These are phyloP conservation scores for Brassica nigra DNA, from an alignment of 345 rosid genomes.

Conservation along the genomic window DNA sequence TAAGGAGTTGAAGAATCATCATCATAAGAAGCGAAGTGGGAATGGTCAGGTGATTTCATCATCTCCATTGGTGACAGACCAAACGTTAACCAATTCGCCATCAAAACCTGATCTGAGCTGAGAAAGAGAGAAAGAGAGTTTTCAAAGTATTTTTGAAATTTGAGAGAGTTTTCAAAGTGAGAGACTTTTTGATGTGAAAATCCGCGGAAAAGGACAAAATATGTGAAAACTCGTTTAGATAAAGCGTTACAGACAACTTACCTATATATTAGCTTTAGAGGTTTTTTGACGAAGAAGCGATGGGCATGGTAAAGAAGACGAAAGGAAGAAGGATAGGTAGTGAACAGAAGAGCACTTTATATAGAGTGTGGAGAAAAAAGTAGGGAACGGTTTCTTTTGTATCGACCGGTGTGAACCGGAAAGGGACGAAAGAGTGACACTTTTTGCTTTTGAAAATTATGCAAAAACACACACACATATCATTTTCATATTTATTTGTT, in stretches of 20 bases:
- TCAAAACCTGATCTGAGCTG: conserved; percentile 31
- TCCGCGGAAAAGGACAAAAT: conserved; percentile 24
- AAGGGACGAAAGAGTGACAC: neutral
- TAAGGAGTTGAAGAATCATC: conserved; percentile 55
- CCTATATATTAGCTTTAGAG: neutral
- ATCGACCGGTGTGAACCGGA: conserved; percentile 56
- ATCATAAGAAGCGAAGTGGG: conserved; percentile 59
- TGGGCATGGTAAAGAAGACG: neutral
- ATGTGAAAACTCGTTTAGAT: conserved; percentile 5
- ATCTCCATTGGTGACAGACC: conserved; percentile 85
- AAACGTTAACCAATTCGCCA: conserved; percentile 82
- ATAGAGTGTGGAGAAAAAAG: neutral
- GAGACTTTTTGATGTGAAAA: conserved; percentile 8
- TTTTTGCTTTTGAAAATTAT: conserved; percentile 9
- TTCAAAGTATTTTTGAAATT: too few species aligned
- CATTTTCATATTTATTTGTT: neutral
- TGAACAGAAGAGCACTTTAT: neutral
- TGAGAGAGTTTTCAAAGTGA: conserved; percentile 11
- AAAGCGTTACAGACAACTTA: conserved; percentile 4
- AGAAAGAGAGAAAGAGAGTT: too few species aligned
- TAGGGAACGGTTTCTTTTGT: conserved; percentile 45
- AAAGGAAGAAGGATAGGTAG: conserved; percentile 1
- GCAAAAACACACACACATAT: neutral
- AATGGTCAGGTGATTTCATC: conserved; percentile 65
- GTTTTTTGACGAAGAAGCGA: neutral